phyloP scores from a whole-genome alignment of 2,329 filamentous ascomycete species.

The Nigrograna mackinnonii region DNA sequence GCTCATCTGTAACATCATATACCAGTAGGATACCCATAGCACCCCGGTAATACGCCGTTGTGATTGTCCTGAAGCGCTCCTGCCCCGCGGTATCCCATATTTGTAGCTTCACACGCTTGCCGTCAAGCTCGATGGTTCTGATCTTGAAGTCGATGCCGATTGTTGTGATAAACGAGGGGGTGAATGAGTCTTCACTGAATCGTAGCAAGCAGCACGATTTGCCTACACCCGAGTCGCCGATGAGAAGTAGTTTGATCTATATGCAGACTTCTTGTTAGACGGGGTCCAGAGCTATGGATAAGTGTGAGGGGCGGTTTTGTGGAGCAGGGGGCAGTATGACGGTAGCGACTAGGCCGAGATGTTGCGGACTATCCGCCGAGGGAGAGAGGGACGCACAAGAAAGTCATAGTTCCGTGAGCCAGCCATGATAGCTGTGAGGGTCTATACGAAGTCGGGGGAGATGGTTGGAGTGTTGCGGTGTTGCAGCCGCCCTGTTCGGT shows the following conservation, averaged over 20 bases:
- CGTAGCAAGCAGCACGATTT: constrained; percentile 97
- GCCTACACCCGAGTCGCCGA: constrained; percentile 94
- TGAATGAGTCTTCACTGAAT: constrained; percentile 97
- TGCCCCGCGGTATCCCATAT: constrained; percentile 99
- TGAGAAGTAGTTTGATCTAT: constrained; percentile 95
- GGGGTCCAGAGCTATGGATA: constrained; percentile 12
- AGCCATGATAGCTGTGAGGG: constrained; percentile 66
- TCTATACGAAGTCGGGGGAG: too few relatives aligned
- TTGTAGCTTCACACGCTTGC: constrained; percentile 98
- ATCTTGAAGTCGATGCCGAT: constrained; percentile 99
- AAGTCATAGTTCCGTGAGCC: constrained; percentile 99
- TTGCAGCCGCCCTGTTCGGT: too few relatives aligned
- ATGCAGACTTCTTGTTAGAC: constrained; percentile 5
- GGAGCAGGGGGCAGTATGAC: constrained; percentile 6
- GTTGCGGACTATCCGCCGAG: not conserved
- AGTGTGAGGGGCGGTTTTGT: constrained; percentile 4
- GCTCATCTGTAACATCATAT: constrained; percentile 97
- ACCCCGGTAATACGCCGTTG: constrained; percentile 96
- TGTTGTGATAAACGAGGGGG: constrained; percentile 96
- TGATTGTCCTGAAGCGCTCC: constrained; percentile 98
- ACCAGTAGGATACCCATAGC: constrained; percentile 98
- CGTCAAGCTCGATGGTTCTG: constrained; percentile 96
- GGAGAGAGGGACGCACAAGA: constrained; percentile 66
- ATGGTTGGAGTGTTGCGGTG: too few relatives aligned
- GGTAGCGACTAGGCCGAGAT: constrained; percentile 6